These are phyloP conservation scores for Rhizopus microsporus DNA, from an alignment of 371 early-diverging fungal species.

Conservation along the genomic window DNA sequence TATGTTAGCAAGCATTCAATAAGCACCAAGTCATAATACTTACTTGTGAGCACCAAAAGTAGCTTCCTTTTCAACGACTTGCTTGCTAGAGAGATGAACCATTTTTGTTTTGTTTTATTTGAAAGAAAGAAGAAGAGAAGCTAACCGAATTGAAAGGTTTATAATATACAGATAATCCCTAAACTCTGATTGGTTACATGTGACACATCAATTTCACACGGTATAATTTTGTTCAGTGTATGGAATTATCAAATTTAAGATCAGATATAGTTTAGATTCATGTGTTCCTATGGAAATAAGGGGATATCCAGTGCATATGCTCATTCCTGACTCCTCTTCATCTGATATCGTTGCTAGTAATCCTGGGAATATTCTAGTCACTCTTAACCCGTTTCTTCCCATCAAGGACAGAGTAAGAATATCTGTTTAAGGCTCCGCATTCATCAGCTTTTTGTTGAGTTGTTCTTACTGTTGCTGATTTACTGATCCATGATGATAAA, in stretches of 20 bases:
- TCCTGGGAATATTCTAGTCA: too few relatives aligned
- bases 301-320: too few relatives aligned
- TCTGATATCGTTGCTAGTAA: too few relatives aligned
- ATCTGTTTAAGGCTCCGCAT: too few relatives aligned
- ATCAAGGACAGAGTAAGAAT: too few relatives aligned
- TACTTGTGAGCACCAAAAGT: slow-evolving; percentile 88
- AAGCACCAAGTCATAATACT: slow-evolving; percentile 15
- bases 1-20: not conserved
- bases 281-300: too few relatives aligned
- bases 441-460: too few relatives aligned
- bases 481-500: too few relatives aligned
- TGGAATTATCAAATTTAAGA: not conserved
- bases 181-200: not conserved
- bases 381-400: too few relatives aligned
- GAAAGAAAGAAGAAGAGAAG: slow-evolving; percentile 10
- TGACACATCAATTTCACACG: slow-evolving; percentile 2
- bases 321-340: too few relatives aligned
- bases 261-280: too few relatives aligned
- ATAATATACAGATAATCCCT: not conserved
- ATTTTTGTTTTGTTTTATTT: slow-evolving; percentile 12
- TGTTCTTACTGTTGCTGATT: too few relatives aligned
- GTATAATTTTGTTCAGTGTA: not conserved
- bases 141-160: not conserved
- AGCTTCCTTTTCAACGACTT: slow-evolving; percentile 71
- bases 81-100: slow-evolving; percentile 39